Percentiles rank a stretch among this genome's conserved stretches.
These are phyloP conservation scores for Coemansia sp. DNA, from an alignment of 192 early-diverging fungal genomes.

Conservation along the genomic window DNA sequence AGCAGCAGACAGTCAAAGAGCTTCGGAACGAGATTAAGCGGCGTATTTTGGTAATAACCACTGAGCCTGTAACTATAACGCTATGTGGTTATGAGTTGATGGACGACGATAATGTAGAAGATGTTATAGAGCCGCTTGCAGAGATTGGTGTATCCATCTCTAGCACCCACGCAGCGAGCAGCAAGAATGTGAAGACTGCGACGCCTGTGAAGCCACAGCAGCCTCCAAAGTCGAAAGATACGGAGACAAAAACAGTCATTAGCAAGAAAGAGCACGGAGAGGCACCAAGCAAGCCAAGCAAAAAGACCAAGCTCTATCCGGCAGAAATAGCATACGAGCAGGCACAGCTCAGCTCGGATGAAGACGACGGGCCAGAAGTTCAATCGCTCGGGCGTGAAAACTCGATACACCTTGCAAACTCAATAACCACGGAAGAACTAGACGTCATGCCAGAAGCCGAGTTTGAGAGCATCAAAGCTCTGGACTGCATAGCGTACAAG, in stretches of 20 bases:
- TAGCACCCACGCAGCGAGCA: not conserved
- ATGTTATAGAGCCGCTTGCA: slow-evolving; percentile 8
- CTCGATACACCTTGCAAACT: not conserved
- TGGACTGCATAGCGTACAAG: slow-evolving; percentile 13
- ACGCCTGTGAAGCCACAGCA: not conserved
- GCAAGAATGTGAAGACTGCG: not conserved
- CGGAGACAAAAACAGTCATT: not conserved
- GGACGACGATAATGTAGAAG: slow-evolving; percentile 38
- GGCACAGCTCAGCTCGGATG: not conserved
- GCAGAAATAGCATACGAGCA: slow-evolving; percentile 8
- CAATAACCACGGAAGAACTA: not conserved
- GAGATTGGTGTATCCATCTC: not conserved
- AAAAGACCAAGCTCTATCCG: not conserved
- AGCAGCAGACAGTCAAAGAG: slow-evolving; percentile 31
- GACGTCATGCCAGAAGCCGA: not conserved
- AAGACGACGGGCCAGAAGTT: not conserved
- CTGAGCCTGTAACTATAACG: slow-evolving; percentile 15
- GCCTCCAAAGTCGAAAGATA: no score
- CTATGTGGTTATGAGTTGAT: slow-evolving; percentile 38
- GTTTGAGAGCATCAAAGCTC: not conserved
- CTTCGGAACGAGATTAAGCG: slow-evolving; percentile 39
- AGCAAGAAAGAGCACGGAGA: slow-evolving; percentile 12
- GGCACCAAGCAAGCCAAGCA: not conserved
- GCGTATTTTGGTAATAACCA: slow-evolving; percentile 21
- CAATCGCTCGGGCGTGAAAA: not conserved